Conservation (phyloP, 169 alveolate species). For the Besnoitia besnoiti region DNA sequence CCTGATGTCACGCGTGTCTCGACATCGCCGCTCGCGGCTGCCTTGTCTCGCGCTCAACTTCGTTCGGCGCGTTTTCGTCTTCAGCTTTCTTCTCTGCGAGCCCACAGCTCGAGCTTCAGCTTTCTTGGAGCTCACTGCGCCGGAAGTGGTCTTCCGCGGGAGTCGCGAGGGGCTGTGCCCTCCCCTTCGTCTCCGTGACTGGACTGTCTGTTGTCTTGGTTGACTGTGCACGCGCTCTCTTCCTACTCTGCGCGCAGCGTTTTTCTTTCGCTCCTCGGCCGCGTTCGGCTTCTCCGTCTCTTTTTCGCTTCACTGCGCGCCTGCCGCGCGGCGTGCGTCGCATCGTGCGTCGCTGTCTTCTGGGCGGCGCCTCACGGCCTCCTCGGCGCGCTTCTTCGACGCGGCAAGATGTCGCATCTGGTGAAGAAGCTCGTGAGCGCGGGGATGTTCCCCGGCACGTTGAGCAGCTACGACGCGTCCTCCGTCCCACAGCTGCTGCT, state of each 20-base stretch:
- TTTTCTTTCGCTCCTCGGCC: background rate
- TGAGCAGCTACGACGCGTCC: slow-evolving; percentile 72
- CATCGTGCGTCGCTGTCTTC: background rate
- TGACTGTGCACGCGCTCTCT: background rate
- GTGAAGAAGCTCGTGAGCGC: slow-evolving; percentile 66
- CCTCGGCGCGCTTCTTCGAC: background rate
- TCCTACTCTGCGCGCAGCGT: background rate
- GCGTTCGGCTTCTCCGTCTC: background rate
- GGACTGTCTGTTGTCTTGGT: too few relatives aligned
- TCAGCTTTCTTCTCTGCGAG: background rate
- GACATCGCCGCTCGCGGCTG: background rate
- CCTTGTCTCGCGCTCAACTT: background rate
- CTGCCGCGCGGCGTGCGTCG: background rate
- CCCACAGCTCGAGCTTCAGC: too few relatives aligned
- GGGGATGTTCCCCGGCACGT: slow-evolving; percentile 80
- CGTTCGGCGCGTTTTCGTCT: background rate
- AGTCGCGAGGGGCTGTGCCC: too few relatives aligned
- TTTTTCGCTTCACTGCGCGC: background rate
- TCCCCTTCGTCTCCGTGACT: too few relatives aligned
- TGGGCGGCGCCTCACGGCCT: background rate
- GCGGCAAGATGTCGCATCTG: background rate
- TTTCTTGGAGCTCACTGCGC: too few relatives aligned
- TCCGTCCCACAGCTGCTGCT: slow-evolving; percentile 74
- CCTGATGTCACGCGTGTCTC: background rate
- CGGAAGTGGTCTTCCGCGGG: too few relatives aligned